Evolutionary conservation across 352 stramenopile species (phyloP), one percentile per base, ranked within the genome.

Genomic region (Phytopythium aichiense): DNA sequence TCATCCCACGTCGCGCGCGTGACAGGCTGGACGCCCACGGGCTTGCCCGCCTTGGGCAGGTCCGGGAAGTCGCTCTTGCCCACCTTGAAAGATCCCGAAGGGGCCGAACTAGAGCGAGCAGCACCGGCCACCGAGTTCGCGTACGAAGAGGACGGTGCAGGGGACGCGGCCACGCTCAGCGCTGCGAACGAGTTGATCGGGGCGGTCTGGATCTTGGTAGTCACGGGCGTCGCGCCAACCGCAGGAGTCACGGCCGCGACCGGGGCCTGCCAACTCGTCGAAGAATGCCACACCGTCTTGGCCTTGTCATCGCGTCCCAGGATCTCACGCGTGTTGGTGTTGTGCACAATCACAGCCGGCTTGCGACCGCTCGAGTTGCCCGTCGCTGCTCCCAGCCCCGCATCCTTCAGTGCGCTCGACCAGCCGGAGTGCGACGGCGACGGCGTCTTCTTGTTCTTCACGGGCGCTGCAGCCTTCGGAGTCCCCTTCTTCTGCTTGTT

Each of bases 1-100:
- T 93, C 81, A 58, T 93, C 80, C 84, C 84, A 93, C 15, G 84
- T 93, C 37, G 84, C 81, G n/a, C 84, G 74, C 1, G 84, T 93
- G 56, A 91, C 87, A 2, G 83, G 67, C 59, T 91, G 79, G 58
- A 93, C 76, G 33, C 87, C 87, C 4, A 91, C 33, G 9, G 80
- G 70, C 25, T 80, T 77, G 12, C 57, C 62, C 6, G 81, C 76
- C 61, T 77, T 80, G 13, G 87, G 87, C 11, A 95, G 67, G 1
- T 85, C 81, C 2, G 87, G 87, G 56, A 95, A 95, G 40, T 95
- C 87, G 68, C 70, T 90, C 63, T 84, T 89, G 31, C 60, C 70
- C n/a, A 61, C 65, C 40, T 77, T 77, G 58, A 86, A 85, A 43
- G 51, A 72, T 0, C 66, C 31, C 4, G 64, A 45, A 13, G 59